Evolutionary conservation across 495 filamentous ascomycete species (phyloP), one percentile per base, ranked within the genome.

Genomic region (Hypoxylon cercidicola): DNA sequence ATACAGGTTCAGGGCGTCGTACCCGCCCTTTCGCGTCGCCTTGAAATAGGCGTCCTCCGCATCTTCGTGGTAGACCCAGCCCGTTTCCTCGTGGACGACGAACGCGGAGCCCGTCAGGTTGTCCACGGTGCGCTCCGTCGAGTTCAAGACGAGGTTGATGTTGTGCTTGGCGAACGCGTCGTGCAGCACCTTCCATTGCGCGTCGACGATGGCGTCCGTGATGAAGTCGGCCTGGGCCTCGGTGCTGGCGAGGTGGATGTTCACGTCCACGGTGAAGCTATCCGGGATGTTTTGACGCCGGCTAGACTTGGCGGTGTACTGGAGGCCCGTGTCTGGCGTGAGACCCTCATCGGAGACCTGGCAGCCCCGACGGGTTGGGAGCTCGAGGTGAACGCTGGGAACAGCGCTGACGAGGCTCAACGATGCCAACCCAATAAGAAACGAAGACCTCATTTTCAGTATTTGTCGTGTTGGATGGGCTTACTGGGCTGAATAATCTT

Each of bases 231-330:
- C 39, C n/a, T 41, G 1, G 39, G 39, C 39, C n/a, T 41, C 39
- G 39, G 39, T 41, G 39, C 39, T 41, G 39, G 39, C 39, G n/a
- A 41, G 15, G 39, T 41, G 39, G 39, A 41, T 2, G n/a, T 41
- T 15, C 3, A 41, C 39, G 39, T 41, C 39, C n/a, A 41, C 39
- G 13, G 12, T 16, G 13, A 41, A 16, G n/a, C 5, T 16, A 4
- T 15, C 12, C 3, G 39, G 39, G 39, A 41, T 15, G n/a, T 41
- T 13, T 39, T 39, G 35, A 39, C 35, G 35, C 35, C 35, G 35
- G 11, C 35, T 39, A 39, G 12, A 39, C 35, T 39, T 39, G 35
- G 9, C 39, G 39, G 39, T 16, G 39, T 16, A 12, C 34, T 37
- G 34, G 3, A 37, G 13, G 34, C 34, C 8, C 39, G 12, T 12